Conservation (phyloP, 176 grass and related monocot genomes). For the Oryza meridionalis region DNA sequence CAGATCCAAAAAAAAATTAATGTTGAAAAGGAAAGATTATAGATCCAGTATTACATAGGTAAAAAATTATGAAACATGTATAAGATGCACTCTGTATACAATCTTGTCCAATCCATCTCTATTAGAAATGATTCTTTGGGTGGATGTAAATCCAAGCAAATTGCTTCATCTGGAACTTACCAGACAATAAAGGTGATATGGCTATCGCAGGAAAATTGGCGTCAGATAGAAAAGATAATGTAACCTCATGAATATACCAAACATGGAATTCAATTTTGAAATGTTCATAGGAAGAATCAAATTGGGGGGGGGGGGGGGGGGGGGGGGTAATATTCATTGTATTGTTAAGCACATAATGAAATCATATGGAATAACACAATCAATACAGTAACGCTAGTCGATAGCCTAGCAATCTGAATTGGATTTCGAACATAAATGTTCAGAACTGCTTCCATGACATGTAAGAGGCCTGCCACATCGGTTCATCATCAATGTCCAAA, state of each 20-base stretch:
- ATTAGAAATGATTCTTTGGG: no score
- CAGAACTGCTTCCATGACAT: slow-evolving; percentile 27
- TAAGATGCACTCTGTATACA: no score
- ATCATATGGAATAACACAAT: neutral
- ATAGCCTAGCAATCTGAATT: slow-evolving; percentile 20
- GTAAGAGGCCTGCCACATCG: neutral
- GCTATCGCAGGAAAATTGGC: neutral
- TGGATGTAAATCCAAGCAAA: no score
- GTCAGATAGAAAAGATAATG: neutral
- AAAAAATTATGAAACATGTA: no score
- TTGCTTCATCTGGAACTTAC: no score
- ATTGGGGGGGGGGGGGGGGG: neutral
- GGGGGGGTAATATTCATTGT: neutral
- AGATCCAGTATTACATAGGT: no score
- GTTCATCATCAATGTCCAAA: neutral
- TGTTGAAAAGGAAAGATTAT: no score
- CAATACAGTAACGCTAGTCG: neutral
- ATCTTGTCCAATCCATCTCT: no score
- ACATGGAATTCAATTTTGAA: slow-evolving; percentile 6
- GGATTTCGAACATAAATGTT: slow-evolving; percentile 14
- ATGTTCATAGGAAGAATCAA: slow-evolving; percentile 2
- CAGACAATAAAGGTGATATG: no score
- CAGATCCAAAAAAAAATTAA: no score
- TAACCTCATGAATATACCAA: neutral
- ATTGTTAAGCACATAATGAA: neutral